Evolutionary conservation across 1,284 basidiomycete genomes (phyloP), one percentile per base, ranked within the genome.

Genomic region (Ceratorhiza oryzae-sativae): DNA sequence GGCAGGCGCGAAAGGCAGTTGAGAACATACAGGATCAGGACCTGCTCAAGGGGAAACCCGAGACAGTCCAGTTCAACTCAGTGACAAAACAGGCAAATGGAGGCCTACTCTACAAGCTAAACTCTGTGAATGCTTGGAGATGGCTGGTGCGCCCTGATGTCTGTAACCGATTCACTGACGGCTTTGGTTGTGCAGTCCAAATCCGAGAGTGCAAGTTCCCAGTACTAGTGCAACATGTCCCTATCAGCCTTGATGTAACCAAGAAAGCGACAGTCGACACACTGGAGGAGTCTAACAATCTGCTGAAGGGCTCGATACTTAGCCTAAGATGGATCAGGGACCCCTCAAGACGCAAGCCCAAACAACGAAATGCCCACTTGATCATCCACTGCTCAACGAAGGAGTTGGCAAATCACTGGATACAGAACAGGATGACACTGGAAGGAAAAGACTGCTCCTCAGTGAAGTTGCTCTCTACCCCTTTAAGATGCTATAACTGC

Each of bases 401-500:
- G 9, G 30, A 51, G 9, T 18, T 13, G 9, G 62, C 62, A 12
- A 53, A 67, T 30, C 30, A 10, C 2, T 53, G 46, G 46, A 55
- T 67, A 25, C 4, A 3, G 20, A 9, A 55, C 15, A 36, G 1
- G 20, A 39, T 30, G 30, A 9, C 10, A 8, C 27, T 55, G 18
- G 46, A 18, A 20, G 32, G 34, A 20, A 41, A 67, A 27, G 34
- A 39, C 4, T 25, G 23, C n/a, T 4, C n/a, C n/a, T 51, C 32
- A 20, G 20, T 32, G n/a, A 51, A 53, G 23, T 34, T 53, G 12
- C 15, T 41, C 10, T 15, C 46, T 32, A 48, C 49, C 10, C 32
- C 48, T 12, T 25, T 53, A 13, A 18, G 62, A 13, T 67, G 62
- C 34, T 67, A 34, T 48, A 67, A 67, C 15, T 67, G 62, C 20